Percentiles rank a stretch among this genome's conserved stretches.
Conservation (phyloP, 108 stramenopile species). For the Asterionellopsis glacialis region DNA sequence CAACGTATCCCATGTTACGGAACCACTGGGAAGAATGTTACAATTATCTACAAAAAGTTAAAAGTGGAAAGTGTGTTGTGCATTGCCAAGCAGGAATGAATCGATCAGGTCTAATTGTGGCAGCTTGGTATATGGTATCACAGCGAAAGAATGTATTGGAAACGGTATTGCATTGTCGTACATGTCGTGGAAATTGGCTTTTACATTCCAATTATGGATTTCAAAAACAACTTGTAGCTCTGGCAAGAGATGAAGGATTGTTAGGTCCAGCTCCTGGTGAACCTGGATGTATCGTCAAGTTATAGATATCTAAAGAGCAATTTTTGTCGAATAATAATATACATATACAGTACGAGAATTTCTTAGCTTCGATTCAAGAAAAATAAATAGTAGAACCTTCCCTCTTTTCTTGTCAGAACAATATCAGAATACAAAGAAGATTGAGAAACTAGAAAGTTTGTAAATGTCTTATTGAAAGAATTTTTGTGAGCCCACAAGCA, state of each 20-base stretch:
- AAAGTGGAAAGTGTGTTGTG: conserved; percentile 12
- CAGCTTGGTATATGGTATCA: conserved; percentile 8
- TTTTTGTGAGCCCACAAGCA: no score
- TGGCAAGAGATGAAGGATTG: no score
- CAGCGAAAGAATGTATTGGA: conserved; percentile 12
- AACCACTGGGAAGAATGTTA: conserved; percentile 12
- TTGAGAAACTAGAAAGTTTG: no score
- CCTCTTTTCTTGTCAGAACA: no score
- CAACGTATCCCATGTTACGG: conserved; percentile 9
- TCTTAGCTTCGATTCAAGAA: no score
- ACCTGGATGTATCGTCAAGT: neutral
- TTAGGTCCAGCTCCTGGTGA: conserved; percentile 8
- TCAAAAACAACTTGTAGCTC: conserved; percentile 15
- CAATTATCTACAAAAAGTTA: conserved; percentile 2
- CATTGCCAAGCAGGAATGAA: conserved; percentile 16
- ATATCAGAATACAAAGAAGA: no score
- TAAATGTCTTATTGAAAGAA: no score
- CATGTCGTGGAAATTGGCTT: conserved; percentile 9
- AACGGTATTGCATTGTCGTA: conserved; percentile 9
- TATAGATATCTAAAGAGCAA: no score
- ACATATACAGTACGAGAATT: no score
- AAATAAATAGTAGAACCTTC: no score
- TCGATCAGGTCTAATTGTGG: conserved; percentile 17
- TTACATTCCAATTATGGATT: conserved; percentile 11
- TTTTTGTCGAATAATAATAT: no score